Percentiles rank a stretch among this genome's conserved stretches.
These are phyloP conservation scores for Fusarium lyarnte DNA, from an alignment of 2,329 filamentous ascomycete genomes.

Conservation along the genomic window DNA sequence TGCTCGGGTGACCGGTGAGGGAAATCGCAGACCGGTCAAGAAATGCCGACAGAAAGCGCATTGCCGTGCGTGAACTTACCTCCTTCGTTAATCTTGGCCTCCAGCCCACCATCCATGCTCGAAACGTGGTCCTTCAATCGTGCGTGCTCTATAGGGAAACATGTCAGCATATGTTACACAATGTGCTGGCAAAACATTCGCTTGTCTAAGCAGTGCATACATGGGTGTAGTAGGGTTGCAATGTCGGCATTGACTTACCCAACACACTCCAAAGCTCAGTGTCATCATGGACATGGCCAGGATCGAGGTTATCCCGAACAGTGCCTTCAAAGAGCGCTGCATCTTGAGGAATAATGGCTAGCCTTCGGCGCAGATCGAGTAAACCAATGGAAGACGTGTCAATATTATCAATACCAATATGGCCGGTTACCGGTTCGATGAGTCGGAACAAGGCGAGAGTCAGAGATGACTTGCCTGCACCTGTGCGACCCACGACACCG, in stretches of 20 bases:
- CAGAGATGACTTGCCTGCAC: slow-evolving; percentile 93
- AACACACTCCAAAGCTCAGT: slow-evolving; percentile 97
- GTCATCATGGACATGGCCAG: slow-evolving; percentile 93
- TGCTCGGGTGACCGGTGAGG: slow-evolving; percentile 27
- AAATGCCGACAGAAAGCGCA: slow-evolving; percentile 41
- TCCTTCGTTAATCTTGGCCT: slow-evolving; percentile 92
- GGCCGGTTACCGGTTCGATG: slow-evolving; percentile 85
- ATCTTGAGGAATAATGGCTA: slow-evolving; percentile 98
- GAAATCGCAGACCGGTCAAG: slow-evolving; percentile 20
- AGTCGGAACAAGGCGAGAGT: slow-evolving; percentile 95
- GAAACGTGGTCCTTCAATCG: slow-evolving; percentile 90
- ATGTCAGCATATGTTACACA: slow-evolving; percentile 38
- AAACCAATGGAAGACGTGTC: slow-evolving; percentile 92
- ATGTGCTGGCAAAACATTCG: slow-evolving; percentile 21
- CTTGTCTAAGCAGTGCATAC: background rate
- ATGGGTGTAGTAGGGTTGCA: slow-evolving; percentile 23
- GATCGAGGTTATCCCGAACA: slow-evolving; percentile 94
- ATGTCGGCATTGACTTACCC: slow-evolving; percentile 64
- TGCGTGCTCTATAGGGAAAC: slow-evolving; percentile 75
- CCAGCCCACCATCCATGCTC: slow-evolving; percentile 87
- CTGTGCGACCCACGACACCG: slow-evolving; percentile 94
- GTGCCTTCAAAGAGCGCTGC: slow-evolving; percentile 95
- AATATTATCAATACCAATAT: slow-evolving; percentile 88
- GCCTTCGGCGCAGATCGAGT: slow-evolving; percentile 83
- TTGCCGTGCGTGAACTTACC: slow-evolving; percentile 65